phyloP scores from a whole-genome alignment of 192 early-diverging fungal species.

The Coemansia sp. region DNA sequence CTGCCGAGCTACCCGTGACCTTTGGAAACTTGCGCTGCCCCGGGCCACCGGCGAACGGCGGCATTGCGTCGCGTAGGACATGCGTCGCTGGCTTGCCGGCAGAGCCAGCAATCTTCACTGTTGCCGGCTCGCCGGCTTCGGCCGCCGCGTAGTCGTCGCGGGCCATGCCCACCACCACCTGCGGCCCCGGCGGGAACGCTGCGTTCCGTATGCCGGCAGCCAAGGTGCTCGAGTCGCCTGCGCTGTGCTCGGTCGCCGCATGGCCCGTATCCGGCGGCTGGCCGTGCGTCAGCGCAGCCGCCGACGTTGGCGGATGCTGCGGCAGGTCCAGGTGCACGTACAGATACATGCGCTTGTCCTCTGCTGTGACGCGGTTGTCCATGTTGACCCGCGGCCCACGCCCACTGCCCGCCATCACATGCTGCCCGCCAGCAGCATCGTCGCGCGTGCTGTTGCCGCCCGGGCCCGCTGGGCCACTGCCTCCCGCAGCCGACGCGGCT shows the following conservation, averaged over 20 bases:
- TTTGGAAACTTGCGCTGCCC: constrained; percentile 35
- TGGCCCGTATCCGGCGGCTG: constrained; percentile 8
- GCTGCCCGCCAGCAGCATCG: not conserved
- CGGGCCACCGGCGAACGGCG: constrained; percentile 32
- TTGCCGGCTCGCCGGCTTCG: constrained; percentile 18
- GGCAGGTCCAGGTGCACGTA: constrained; percentile 38
- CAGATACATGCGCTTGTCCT: constrained; percentile 48
- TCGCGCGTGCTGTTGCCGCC: not conserved
- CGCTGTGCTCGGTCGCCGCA: constrained; percentile 15
- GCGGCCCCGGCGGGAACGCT: constrained; percentile 32
- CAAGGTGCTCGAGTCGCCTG: constrained; percentile 20
- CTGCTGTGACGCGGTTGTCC: constrained; percentile 20
- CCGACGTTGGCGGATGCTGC: constrained; percentile 39
- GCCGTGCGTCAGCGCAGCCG: constrained; percentile 14
- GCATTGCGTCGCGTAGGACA: constrained; percentile 26
- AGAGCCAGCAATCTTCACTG: constrained; percentile 7
- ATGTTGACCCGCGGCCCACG: constrained; percentile 10
- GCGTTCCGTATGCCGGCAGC: constrained; percentile 35
- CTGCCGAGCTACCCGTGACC: constrained; percentile 11
- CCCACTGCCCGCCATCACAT: not conserved
- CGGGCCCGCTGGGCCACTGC: constrained; percentile 12
- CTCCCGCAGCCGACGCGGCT: not conserved
- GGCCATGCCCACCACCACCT: constrained; percentile 38
- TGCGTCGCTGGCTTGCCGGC: constrained; percentile 12
- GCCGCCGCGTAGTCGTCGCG: constrained; percentile 27